These are phyloP conservation scores for Saccharomycopsis javanensis DNA, from an alignment of 805 yeast genomes.

Conservation along the genomic window DNA sequence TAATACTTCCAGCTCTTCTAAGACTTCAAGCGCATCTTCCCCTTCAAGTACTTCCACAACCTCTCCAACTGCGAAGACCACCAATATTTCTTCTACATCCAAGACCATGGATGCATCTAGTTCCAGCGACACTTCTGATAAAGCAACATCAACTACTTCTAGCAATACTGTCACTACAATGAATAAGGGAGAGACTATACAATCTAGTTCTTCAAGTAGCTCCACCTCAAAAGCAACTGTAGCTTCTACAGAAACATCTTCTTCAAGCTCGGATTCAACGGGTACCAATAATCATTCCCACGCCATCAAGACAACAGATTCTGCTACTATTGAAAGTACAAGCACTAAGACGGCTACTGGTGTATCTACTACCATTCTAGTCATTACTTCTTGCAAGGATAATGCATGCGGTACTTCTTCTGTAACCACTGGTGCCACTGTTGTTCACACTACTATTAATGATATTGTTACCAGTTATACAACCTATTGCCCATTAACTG, in stretches of 20 bases:
- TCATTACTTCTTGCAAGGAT: conserved; percentile 21
- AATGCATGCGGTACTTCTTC: conserved; percentile 20
- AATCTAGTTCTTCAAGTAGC: conserved; percentile 6
- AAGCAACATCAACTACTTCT: not conserved
- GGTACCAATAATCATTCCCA: not conserved
- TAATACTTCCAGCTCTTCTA: conserved; percentile 13
- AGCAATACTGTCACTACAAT: conserved; percentile 9
- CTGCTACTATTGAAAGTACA: conserved; percentile 3
- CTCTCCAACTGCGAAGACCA: not conserved
- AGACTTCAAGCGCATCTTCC: not conserved
- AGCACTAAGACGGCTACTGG: not conserved
- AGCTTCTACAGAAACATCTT: not conserved
- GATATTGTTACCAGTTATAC: conserved; percentile 23
- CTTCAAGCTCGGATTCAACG: not conserved
- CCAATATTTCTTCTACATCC: too few species aligned
- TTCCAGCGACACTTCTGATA: not conserved
- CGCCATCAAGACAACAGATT: not conserved
- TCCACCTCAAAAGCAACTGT: not conserved
- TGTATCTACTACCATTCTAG: conserved; percentile 9
- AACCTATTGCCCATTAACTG: conserved; percentile 23
- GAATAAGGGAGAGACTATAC: too few species aligned
- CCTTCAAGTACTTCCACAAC: not conserved
- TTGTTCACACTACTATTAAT: conserved; percentile 22
- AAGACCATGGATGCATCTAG: not conserved
- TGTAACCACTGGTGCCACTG: conserved; percentile 23